These are phyloP conservation scores for Amesomyces nigricolor DNA, from an alignment of 2,329 filamentous ascomycete genomes.

Conservation along the genomic window DNA sequence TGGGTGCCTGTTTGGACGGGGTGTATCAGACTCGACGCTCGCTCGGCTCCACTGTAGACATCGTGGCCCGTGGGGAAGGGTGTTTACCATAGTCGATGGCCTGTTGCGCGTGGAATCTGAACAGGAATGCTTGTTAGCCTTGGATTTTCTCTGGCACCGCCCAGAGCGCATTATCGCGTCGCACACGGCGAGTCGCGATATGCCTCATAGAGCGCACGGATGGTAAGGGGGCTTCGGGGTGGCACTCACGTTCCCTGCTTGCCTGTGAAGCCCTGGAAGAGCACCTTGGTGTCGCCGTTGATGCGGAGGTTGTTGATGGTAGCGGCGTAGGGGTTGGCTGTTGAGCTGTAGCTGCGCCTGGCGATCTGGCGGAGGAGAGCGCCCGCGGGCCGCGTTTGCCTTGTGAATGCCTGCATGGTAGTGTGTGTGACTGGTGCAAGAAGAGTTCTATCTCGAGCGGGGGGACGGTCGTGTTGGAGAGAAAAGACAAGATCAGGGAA, in stretches of 20 bases:
- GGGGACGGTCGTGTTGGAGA: background rate
- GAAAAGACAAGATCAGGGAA: constrained; percentile 6
- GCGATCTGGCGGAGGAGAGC: constrained; percentile 58
- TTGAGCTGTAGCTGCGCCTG: constrained; percentile 69
- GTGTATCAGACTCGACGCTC: constrained; percentile 29
- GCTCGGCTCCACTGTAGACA: background rate
- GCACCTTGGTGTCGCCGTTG: constrained; percentile 86
- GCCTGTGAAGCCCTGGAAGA: constrained; percentile 96
- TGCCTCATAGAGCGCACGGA: background rate
- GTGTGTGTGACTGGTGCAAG: constrained; percentile 12
- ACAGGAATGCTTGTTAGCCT: constrained; percentile 30
- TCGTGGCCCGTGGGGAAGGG: constrained; percentile 18
- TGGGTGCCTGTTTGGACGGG: constrained; percentile 65
- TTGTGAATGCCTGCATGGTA: constrained; percentile 81
- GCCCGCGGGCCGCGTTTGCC: constrained; percentile 63
- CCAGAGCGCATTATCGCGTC: background rate
- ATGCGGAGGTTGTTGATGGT: constrained; percentile 86
- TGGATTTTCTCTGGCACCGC: background rate
- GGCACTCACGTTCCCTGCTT: constrained; percentile 83
- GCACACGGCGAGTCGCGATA: constrained; percentile 17
- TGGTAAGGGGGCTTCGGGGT: background rate
- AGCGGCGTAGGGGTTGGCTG: constrained; percentile 61
- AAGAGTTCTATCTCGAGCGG: constrained; percentile 1
- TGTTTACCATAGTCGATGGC: constrained; percentile 92
- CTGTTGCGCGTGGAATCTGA: constrained; percentile 92